Base-by-base conservation (phyloP, 352 stramenopile species). In the Peronospora farinosa region DNA sequence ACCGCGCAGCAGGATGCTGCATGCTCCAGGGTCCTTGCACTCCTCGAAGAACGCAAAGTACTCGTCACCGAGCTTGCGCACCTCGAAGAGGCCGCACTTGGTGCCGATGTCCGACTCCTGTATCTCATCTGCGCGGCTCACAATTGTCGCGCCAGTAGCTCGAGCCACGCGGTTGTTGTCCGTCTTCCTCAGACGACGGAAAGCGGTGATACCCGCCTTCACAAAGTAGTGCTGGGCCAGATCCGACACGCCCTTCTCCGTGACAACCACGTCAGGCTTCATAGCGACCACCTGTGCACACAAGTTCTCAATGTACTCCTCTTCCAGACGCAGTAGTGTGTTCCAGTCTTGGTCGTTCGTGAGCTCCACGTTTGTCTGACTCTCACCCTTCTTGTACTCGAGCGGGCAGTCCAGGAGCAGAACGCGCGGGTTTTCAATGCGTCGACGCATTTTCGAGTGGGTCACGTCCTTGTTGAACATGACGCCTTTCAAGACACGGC, bases 381-480 rank as follows among this genome's bases (percentile, higher is more conserved):
- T 92, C 74, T 99, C 97, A 52, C 95, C 95, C 80, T 99, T 99
- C 88, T 99, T 99, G 84, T 99, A 99, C 78, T 99, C 97, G 16
- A 99, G 81, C 11, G 96, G 95, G 67, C 94, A 98, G 73, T 99
- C 97, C 1, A 99, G 67, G 44, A 99, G 78, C 17, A 99, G 73
- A 54, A 99, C 96, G 28, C 96, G 91, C 30, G 97, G 97, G 74
- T 98, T 98, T 67, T 98, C 94, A 69, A 99, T 99, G 41, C 82
- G 82, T 47, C 96, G 91, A 37, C 95, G 81, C 97, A 99, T 99
- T 79, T 98, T 98, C 36, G 95, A 96, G 84, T 99, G 96, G 15
- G 96, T 98, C 40, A 98, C 92, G 70, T 99, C 97, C 80, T 99
- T 99, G 83, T 99, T 98, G 78, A 99, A 98, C 96, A 99, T 99